Evolutionary conservation across 495 filamentous ascomycete species (phyloP), one percentile per base, ranked within the genome.

Genomic region (Margaritispora aquatica): DNA sequence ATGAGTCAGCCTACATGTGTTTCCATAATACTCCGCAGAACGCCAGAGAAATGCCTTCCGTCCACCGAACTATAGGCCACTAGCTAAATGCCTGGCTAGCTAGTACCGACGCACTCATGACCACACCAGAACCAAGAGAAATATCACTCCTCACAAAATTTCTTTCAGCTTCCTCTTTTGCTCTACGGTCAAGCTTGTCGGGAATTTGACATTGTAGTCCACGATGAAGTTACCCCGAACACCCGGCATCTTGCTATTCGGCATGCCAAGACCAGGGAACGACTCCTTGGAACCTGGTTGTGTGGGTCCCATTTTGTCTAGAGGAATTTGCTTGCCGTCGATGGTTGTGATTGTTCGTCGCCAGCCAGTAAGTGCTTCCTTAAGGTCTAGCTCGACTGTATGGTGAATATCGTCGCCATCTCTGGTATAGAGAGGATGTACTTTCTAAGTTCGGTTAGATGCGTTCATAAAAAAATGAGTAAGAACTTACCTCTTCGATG

Each of bases 321-420:
- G 81, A 27, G 75, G 80, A 58, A 97, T 72, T 58, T 88, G 85
- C 68, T 91, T 93, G 60, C 88, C 88, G 66, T 97, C 94, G 59
- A 98, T 97, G 10, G 95, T 98, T n/a, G 83, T 84, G 19, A 98
- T 80, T 36, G 89, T 93, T 31, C 88, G 85, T 61, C 84, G 83
- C 94, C 94, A 98, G 56, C 94, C 94, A 0, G 92, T 96, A 22
- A 98, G 76, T n/a, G 94, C 90, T 75, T 97, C 94, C 69, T 96
- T 97, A n/a, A 98, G 81, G 36, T 84, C 84, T 13, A 98, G 73
- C 1, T 92, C 85, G 65, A 97, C 77, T 0, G 80, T 86, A 55
- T 84, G 80, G 51, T 87, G 73, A 17, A 98, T 77, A 72, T 97
- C 86, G 71, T 97, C 92, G 57, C 89, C 91, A 29, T 91, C 84